phyloP scores from a whole-genome alignment of 176 grass and related monocot genomes.

The Aegilops bicornis region DNA sequence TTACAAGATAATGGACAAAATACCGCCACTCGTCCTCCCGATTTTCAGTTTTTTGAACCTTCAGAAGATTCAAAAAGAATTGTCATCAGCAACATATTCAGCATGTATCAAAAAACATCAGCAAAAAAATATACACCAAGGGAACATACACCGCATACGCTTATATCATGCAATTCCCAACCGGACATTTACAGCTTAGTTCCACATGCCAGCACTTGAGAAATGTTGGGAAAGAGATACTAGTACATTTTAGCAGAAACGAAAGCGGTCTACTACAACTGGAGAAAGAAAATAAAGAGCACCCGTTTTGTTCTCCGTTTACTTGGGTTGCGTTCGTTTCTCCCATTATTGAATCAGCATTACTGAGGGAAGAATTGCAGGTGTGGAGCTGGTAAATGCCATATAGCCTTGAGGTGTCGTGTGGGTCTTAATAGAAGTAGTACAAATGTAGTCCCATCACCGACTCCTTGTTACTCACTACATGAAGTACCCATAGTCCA shows the following conservation, averaged over 20 bases:
- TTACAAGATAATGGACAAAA: constrained; percentile 94
- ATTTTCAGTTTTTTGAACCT: constrained; percentile 88
- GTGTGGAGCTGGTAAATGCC: background rate
- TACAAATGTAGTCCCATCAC: background rate
- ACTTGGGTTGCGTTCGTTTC: background rate
- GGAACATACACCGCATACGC: background rate
- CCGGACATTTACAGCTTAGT: background rate
- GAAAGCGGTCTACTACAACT: background rate
- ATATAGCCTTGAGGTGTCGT: background rate
- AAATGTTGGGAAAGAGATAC: background rate
- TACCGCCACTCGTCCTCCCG: constrained; percentile 73
- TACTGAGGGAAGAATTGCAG: background rate
- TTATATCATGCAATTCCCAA: background rate
- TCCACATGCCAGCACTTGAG: background rate
- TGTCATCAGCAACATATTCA: constrained; percentile 24
- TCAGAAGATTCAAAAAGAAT: background rate
- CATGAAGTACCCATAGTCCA: background rate
- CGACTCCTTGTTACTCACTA: background rate
- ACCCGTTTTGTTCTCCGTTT: background rate
- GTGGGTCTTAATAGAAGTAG: background rate
- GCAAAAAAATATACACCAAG: background rate
- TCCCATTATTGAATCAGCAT: background rate
- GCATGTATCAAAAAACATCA: background rate
- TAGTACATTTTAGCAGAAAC: background rate
- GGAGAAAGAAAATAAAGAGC: background rate